Percentiles rank a stretch among this genome's conserved stretches.
These are phyloP conservation scores for Tetrapisispora phaffii DNA, from an alignment of 805 yeast species.

Conservation along the genomic window DNA sequence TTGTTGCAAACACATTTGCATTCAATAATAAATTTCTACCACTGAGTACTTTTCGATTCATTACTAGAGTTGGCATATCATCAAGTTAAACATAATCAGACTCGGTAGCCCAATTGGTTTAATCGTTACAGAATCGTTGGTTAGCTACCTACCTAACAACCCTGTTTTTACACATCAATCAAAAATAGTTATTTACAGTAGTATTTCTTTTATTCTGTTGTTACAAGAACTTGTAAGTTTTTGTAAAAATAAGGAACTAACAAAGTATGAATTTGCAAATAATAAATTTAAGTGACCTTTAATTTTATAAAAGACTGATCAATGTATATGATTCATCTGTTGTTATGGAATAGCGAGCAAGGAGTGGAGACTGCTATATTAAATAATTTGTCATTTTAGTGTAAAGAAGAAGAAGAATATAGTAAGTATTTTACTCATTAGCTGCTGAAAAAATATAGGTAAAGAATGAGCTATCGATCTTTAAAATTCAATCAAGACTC, in stretches of 20 bases:
- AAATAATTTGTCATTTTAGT: too few relatives aligned
- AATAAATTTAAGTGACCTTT: too few relatives aligned
- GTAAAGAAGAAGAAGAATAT: too few relatives aligned
- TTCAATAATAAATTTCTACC: not conserved
- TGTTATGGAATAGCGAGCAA: too few relatives aligned
- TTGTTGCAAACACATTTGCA: not conserved
- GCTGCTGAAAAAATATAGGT: too few relatives aligned
- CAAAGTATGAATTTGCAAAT: not conserved
- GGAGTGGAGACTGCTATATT: too few relatives aligned
- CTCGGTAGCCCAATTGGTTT: not conserved
- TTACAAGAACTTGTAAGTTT: not conserved
- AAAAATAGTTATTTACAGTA: not conserved
- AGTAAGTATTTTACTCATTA: too few relatives aligned
- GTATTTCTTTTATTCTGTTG: too few relatives aligned
- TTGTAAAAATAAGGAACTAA: not conserved
- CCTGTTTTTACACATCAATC: too few relatives aligned
- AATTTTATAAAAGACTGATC: too few relatives aligned
- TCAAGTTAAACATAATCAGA: not conserved
- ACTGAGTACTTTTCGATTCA: not conserved
- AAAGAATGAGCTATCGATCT: not conserved
- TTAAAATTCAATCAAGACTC: constrained; percentile 79
- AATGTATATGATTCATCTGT: too few relatives aligned
- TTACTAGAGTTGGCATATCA: too few relatives aligned
- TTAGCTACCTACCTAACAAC: not conserved
- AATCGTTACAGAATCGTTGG: not conserved